These are phyloP conservation scores for Bruguiera hainesii DNA, from an alignment of 441 rosid genomes.

Conservation along the genomic window DNA sequence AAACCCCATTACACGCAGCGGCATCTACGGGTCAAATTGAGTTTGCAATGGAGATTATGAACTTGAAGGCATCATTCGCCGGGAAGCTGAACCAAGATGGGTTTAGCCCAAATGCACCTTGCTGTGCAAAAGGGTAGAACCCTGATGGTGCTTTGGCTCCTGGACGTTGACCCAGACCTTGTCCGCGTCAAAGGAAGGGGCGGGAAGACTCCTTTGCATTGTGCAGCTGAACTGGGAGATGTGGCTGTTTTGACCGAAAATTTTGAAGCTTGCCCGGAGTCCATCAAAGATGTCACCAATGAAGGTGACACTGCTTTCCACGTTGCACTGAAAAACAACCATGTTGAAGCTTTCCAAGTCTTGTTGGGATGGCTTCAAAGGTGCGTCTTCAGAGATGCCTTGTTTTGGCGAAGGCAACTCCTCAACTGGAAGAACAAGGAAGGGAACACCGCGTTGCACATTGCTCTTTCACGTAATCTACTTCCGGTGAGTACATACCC, in stretches of 20 bases:
- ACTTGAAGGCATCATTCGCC: neutral
- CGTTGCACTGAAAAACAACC: neutral
- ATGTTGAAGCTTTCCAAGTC: neutral
- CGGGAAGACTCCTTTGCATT: neutral
- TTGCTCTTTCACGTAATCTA: neutral
- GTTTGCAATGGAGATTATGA: conserved; percentile 1
- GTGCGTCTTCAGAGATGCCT: neutral
- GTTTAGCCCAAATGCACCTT: neutral
- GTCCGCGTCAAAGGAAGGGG: neutral
- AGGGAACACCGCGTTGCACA: neutral
- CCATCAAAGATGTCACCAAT: neutral
- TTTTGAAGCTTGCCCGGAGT: neutral
- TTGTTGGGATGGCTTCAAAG: neutral
- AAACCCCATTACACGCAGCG: neutral
- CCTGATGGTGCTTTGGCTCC: neutral
- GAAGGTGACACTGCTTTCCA: neutral
- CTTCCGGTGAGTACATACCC: neutral
- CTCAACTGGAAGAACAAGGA: conserved; percentile 1
- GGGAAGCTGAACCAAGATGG: neutral
- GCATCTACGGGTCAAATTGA: neutral
- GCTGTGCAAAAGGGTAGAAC: neutral
- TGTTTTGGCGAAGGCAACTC: neutral
- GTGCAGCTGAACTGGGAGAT: neutral
- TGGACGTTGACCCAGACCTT: neutral
- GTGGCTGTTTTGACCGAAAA: neutral